A percentile compares a stretch with the other conserved stretches of the same genome.
Conservation (phyloP, 306 rosid species). For the Erythrophleum fordii region DNA sequence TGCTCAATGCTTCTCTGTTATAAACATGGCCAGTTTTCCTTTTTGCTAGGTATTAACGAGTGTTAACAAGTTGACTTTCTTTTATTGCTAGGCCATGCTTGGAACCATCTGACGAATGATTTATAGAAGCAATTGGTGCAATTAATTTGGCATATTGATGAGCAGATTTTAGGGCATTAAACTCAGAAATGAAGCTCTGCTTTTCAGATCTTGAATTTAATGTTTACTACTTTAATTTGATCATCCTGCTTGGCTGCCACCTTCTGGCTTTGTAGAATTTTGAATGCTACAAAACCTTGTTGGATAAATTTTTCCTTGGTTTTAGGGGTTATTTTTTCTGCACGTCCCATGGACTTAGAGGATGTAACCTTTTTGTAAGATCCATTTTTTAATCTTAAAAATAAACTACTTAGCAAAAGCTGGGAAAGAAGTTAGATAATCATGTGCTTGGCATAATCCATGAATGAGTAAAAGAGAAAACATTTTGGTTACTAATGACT, state of each 20-base stretch:
- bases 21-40: no score
- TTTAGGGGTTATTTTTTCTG: background rate
- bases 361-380: conserved; percentile 4
- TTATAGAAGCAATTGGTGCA: no score
- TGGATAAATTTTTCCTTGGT: background rate
- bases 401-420: background rate
- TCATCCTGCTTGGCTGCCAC: background rate
- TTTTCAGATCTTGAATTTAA: background rate
- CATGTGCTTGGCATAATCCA: background rate
- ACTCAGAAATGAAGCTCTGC: background rate
- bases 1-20: no score
- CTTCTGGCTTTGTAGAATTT: conserved; percentile 9
- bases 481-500: background rate
- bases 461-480: background rate
- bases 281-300: background rate
- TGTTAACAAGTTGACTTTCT: no score
- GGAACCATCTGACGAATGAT: no score
- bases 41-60: no score
- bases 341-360: background rate
- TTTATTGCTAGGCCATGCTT: no score
- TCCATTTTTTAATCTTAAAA: background rate
- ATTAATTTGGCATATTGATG: background rate
- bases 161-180: background rate
- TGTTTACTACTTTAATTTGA: background rate
- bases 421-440: background rate